Conservation (phyloP, 1,139 yeast genomes). For the Meyerozyma sp. region DNA sequence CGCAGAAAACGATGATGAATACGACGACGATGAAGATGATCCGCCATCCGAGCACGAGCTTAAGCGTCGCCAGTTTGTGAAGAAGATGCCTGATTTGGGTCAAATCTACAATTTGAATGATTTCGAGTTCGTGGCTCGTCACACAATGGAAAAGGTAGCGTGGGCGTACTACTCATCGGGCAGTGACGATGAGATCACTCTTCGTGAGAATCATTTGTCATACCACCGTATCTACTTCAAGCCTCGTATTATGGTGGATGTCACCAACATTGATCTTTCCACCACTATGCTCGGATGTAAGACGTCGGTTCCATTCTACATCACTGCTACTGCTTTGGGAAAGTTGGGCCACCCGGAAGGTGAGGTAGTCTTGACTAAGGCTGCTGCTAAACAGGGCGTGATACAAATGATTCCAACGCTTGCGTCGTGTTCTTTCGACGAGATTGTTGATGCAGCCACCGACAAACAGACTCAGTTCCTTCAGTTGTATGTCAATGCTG, state of each 20-base stretch:
- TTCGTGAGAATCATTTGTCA: constrained; percentile 85
- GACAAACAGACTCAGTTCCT: constrained; percentile 26
- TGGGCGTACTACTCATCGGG: constrained; percentile 94
- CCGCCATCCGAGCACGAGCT: constrained; percentile 32
- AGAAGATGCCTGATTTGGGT: constrained; percentile 56
- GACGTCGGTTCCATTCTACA: constrained; percentile 49
- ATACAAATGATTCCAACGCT: constrained; percentile 56
- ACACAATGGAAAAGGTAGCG: constrained; percentile 68
- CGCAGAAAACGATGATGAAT: constrained; percentile 13
- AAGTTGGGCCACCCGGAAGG: constrained; percentile 54
- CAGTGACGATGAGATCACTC: constrained; percentile 84
- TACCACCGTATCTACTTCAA: constrained; percentile 83
- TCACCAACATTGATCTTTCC: constrained; percentile 42
- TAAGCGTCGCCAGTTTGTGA: constrained; percentile 12
- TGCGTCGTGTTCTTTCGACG: constrained; percentile 53
- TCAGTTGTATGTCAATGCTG: constrained; percentile 44
- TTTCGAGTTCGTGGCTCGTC: constrained; percentile 80
- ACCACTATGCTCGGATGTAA: constrained; percentile 49
- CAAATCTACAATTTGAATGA: constrained; percentile 69
- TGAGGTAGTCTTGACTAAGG: constrained; percentile 45
- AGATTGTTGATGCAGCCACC: constrained; percentile 44
- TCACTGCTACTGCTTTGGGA: constrained; percentile 56
- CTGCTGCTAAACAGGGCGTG: constrained; percentile 40
- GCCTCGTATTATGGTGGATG: constrained; percentile 77
- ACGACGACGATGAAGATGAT: constrained; percentile 19